Percentiles rank a stretch among this genome's conserved stretches.
These are phyloP conservation scores for Tulasnella sp. DNA, from an alignment of 768 basidiomycete genomes.

Conservation along the genomic window DNA sequence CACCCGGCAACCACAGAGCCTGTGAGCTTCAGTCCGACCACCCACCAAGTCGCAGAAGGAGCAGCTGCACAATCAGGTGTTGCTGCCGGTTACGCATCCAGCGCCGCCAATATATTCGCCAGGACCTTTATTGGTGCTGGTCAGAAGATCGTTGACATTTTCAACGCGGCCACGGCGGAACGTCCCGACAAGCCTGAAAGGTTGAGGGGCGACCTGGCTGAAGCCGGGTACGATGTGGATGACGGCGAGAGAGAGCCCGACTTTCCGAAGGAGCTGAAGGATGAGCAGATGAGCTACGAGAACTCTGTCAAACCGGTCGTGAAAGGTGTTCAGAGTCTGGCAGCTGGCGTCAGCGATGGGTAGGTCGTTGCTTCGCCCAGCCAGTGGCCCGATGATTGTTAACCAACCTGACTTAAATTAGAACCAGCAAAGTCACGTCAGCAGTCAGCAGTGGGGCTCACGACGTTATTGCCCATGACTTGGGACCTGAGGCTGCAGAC, in stretches of 20 bases:
- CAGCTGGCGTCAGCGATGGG: not conserved
- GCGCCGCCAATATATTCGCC: not conserved
- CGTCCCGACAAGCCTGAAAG: not conserved
- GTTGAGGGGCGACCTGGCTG: conserved; percentile 1
- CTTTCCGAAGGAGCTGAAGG: not conserved
- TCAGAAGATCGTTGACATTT: not conserved
- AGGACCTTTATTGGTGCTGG: conserved; percentile 6
- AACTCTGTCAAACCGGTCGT: not conserved
- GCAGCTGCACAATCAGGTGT: not conserved
- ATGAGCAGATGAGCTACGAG: not conserved
- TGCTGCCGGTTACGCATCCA: conserved; percentile 7
- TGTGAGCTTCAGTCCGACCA: not conserved
- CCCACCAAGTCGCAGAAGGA: not conserved
- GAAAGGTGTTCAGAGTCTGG: not conserved
- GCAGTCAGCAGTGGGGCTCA: not conserved
- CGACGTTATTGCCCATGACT: conserved; percentile 6
- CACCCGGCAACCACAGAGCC: conserved; percentile 4
- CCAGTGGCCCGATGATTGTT: not conserved
- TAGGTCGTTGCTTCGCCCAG: not conserved
- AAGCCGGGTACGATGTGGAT: conserved; percentile 9
- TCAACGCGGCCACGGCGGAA: not conserved
- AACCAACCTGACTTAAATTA: not conserved
- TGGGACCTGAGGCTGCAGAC: conserved; percentile 8
- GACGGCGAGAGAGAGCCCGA: not conserved
- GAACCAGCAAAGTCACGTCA: not conserved